Base-by-base conservation (phyloP, 1,284 basidiomycete species). In the Puccinia triticina region DNA sequence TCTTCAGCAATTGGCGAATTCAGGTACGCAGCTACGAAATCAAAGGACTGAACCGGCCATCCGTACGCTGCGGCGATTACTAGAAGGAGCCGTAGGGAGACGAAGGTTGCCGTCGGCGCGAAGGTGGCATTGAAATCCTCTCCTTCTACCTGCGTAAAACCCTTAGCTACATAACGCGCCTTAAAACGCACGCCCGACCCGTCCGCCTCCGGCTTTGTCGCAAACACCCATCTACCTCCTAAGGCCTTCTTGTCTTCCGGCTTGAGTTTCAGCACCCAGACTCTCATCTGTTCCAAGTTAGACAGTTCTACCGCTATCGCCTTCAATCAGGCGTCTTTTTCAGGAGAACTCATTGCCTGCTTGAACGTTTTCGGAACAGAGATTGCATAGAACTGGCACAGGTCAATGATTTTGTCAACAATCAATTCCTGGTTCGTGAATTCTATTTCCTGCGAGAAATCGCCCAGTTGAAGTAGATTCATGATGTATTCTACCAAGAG, bases 71-170 rank as follows among this genome's bases (percentile, higher is more conserved):
- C 55, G 10, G 55, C 55, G 10, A 77, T 32, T 1, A 59, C 66
- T 4, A 77, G 23, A 0, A 77, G 32, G 2, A 77, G 34, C 4
- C 40, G 34, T 1, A 77, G 59, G 0, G 37, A 40, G 1, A 59
- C 40, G 48, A 66, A 77, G 0, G 75, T 76, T 5, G 72, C 40
- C 40, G 40, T 43, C 7, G 40, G 40, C 12, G 40, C 40, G 12
- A 43, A 43, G 12, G 40, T 43, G 7, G 4, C 12, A 12, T 43
- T 43, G 40, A 43, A 43, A 43, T 43, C 40, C 12, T 4, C 12
- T 4, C 72, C n/a, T 46, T 53, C 23, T 26, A 55, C 34, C 37
- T 77, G 75, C 12, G 61, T 77, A 53, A 59, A 77, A 16, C 75
- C 75, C 18, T 64, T 59, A 18, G 72, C 72, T 2, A 74, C 43